phyloP scores from a whole-genome alignment of 139 green algal genomes.

The Coelastrella sp. region DNA sequence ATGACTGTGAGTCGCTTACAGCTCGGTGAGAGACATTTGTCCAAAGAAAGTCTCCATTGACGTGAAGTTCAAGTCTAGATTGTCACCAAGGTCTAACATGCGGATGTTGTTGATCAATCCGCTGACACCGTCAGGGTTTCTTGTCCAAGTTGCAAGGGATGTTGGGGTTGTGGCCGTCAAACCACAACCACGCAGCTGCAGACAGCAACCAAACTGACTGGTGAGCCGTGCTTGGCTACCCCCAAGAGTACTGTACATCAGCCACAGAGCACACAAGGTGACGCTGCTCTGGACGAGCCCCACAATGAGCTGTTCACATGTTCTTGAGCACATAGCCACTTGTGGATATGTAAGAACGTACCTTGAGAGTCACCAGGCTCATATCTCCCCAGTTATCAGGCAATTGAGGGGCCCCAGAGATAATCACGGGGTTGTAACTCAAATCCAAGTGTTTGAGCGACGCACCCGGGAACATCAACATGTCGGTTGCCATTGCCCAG shows the following conservation, averaged over 20 bases:
- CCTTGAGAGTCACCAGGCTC: background rate
- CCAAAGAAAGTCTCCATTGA: background rate
- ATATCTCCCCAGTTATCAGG: background rate
- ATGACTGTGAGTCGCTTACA: slow-evolving; percentile 4
- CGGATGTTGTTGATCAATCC: background rate
- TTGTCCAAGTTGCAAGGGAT: background rate
- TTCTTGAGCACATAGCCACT: background rate
- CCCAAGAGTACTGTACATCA: no score
- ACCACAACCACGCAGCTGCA: slow-evolving; percentile 19
- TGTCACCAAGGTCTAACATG: slow-evolving; percentile 5
- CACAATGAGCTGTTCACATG: no score
- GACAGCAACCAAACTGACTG: no score
- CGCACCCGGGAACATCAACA: background rate
- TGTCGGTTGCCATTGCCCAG: background rate
- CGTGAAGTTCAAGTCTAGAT: background rate
- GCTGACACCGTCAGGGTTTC: background rate
- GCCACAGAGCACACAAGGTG: no score
- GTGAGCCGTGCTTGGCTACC: no score
- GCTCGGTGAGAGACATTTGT: slow-evolving; percentile 9
- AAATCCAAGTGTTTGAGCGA: background rate
- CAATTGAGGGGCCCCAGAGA: background rate
- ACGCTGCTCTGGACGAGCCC: no score
- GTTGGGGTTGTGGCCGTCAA: background rate
- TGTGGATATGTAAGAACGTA: background rate
- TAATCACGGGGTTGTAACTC: slow-evolving; percentile 3